Conservation (phyloP, 371 early-diverging fungal species). For the Mortierella sp. region DNA sequence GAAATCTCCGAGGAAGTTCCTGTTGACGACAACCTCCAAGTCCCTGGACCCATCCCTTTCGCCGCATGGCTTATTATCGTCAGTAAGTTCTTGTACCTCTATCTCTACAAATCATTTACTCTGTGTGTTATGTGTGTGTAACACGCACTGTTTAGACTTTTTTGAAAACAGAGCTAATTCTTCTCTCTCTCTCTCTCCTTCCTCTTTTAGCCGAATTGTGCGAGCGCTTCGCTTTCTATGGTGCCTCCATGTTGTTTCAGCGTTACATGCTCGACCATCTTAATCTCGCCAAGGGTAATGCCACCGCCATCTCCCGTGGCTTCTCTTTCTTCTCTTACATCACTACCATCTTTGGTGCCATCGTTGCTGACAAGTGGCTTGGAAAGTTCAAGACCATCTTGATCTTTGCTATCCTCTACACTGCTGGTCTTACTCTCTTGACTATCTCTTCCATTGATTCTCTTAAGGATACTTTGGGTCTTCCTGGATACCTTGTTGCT, state of each 20-base stretch:
- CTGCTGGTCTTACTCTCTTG: slow-evolving; percentile 76
- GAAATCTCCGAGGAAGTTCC: neutral
- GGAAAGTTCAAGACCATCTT: slow-evolving; percentile 89
- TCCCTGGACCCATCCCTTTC: slow-evolving; percentile 61
- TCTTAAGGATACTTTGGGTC: slow-evolving; percentile 66
- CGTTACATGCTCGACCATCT: slow-evolving; percentile 69
- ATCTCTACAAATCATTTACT: no score
- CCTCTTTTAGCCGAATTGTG: slow-evolving; percentile 63
- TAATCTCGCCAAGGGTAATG: slow-evolving; percentile 65
- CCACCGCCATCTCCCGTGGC: slow-evolving; percentile 78
- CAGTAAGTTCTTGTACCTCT: no score
- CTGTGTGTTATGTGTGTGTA: no score
- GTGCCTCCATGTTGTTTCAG: slow-evolving; percentile 78
- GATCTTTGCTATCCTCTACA: slow-evolving; percentile 73
- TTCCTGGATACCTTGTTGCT: slow-evolving; percentile 76
- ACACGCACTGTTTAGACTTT: no score
- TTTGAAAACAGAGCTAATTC: no score
- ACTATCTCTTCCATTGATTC: slow-evolving; percentile 70
- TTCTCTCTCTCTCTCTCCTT: no score
- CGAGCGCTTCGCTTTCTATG: slow-evolving; percentile 86
- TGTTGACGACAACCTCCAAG: slow-evolving; percentile 31
- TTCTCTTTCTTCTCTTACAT: slow-evolving; percentile 88
- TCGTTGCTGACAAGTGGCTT: slow-evolving; percentile 83
- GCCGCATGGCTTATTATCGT: slow-evolving; percentile 68
- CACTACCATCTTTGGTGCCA: slow-evolving; percentile 84